Evolutionary conservation across 2,329 filamentous ascomycete species (phyloP).

Genomic region (Neodidymelliopsis sp.): DNA sequence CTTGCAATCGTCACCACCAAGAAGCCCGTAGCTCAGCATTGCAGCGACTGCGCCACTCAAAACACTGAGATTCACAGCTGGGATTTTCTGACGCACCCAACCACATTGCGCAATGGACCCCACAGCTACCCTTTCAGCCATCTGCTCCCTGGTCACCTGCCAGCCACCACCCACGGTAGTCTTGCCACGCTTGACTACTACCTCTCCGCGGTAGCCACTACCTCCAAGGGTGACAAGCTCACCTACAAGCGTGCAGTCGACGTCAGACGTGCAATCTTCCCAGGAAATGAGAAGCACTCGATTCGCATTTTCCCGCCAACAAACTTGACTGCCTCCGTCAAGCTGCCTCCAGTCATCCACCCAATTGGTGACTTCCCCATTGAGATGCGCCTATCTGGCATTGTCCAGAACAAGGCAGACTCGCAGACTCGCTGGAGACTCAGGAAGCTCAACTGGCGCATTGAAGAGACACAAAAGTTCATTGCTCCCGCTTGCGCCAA

Average conservation of each 20-base stretch:
- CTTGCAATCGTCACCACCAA: slow-evolving; percentile 76
- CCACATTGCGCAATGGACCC: slow-evolving; percentile 56
- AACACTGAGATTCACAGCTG: slow-evolving; percentile 79
- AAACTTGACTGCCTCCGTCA: slow-evolving; percentile 85
- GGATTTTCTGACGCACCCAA: slow-evolving; percentile 67
- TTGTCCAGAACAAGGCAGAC: slow-evolving; percentile 72
- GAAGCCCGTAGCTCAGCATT: slow-evolving; percentile 81
- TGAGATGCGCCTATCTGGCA: slow-evolving; percentile 82
- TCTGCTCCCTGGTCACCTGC: slow-evolving; percentile 83
- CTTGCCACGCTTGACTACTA: slow-evolving; percentile 80
- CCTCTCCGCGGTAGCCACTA: slow-evolving; percentile 62
- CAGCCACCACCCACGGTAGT: slow-evolving; percentile 78
- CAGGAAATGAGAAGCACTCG: slow-evolving; percentile 83
- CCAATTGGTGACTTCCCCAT: slow-evolving; percentile 84
- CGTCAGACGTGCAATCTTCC: slow-evolving; percentile 80
- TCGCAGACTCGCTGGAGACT: slow-evolving; percentile 85
- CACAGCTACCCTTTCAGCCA: slow-evolving; percentile 91
- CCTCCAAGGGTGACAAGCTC: slow-evolving; percentile 67
- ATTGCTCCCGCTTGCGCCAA: slow-evolving; percentile 80
- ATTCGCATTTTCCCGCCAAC: slow-evolving; percentile 96
- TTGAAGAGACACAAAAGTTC: slow-evolving; percentile 85
- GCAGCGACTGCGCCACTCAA: slow-evolving; percentile 76
- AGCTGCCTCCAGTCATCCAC: slow-evolving; percentile 83
- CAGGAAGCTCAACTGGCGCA: slow-evolving; percentile 89
- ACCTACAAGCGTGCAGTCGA: slow-evolving; percentile 72